Evolutionary conservation across 2,329 filamentous ascomycete species (phyloP).

Genomic region (Amylocarpus encephaloides): DNA sequence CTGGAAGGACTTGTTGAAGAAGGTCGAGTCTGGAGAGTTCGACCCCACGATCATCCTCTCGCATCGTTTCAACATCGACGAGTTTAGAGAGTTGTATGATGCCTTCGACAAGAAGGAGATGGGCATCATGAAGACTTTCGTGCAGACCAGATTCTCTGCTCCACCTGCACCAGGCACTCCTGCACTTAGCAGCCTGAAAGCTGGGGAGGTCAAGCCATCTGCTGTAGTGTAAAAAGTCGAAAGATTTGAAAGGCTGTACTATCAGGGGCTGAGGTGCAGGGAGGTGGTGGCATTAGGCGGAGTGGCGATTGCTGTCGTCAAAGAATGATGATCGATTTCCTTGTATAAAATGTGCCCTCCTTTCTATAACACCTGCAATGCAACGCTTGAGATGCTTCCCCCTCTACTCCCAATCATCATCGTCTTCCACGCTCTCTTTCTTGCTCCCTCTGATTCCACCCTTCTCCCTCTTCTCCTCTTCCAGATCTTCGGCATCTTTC

Average conservation of each 20-base stretch:
- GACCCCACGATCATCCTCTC: slow-evolving; percentile 76
- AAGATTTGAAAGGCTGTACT: no score
- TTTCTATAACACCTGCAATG: neutral
- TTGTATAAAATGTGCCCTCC: neutral
- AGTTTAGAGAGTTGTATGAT: slow-evolving; percentile 60
- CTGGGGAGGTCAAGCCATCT: slow-evolving; percentile 13
- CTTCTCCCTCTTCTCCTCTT: slow-evolving; percentile 28
- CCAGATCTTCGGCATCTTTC: slow-evolving; percentile 27
- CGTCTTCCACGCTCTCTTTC: slow-evolving; percentile 29
- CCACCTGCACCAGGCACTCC: slow-evolving; percentile 46
- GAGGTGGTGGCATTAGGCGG: no score
- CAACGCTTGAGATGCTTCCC: neutral
- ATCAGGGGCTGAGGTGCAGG: no score
- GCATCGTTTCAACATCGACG: slow-evolving; percentile 69
- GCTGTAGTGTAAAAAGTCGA: slow-evolving; percentile 1
- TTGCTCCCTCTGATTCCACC: slow-evolving; percentile 26
- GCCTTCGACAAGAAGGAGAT: slow-evolving; percentile 55
- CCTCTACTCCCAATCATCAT: slow-evolving; percentile 50
- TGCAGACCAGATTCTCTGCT: slow-evolving; percentile 51
- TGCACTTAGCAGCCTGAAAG: slow-evolving; percentile 38
- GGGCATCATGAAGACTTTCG: slow-evolving; percentile 73
- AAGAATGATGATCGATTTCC: no score
- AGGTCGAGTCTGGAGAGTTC: slow-evolving; percentile 61
- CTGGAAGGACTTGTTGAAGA: slow-evolving; percentile 66
- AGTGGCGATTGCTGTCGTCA: no score